Evolutionary conservation across 164 flowering plant species (phyloP), one percentile per base, ranked within the genome.

Genomic region (Hamamelis virginiana): DNA sequence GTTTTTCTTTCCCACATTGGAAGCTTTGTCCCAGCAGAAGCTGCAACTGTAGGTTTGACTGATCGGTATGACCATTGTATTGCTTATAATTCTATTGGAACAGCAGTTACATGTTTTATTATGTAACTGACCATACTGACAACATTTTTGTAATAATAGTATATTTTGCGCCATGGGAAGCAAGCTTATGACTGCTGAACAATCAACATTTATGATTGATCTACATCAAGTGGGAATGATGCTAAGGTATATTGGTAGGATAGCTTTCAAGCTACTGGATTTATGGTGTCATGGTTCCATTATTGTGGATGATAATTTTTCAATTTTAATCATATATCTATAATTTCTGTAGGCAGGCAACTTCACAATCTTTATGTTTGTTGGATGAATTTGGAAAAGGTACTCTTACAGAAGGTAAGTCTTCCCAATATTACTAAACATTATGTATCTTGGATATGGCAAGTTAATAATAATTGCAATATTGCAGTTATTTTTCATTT

Each of bases 331-430:
- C 38, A 23, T 53, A 45, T 55, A 6, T 33, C 51, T 41, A 14
- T 66, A 27, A 25, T 26, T 57, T 38, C 68, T 50, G 26, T 72
- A 94, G 98, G 87, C 98, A 91, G 58, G 94, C 98, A 71, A 92
- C 90, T 28, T 79, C 90, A 66, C 76, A 72, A 72, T 95, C 98
- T 41, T 79, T 95, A 57, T 95, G 98, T 67, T 80, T 95, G 72
- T 66, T 95, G 76, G 98, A 95, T 86, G 98, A 95, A 82, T 95
- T 95, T 84, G 98, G 98, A 43, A 95, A 95, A 87, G 98, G 98
- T 33, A 95, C 98, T 67, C 97, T 95, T 67, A 83, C 97, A 22
- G 98, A 85, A 91, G 98, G 98, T 94, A 69, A 64, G 84, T 62
- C n/a, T 72, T 74, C 65, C 22, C 10, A 51, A 33, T n/a, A 15